Conservation (phyloP, 768 basidiomycete genomes). For the Thelephora aurantiotincta region DNA sequence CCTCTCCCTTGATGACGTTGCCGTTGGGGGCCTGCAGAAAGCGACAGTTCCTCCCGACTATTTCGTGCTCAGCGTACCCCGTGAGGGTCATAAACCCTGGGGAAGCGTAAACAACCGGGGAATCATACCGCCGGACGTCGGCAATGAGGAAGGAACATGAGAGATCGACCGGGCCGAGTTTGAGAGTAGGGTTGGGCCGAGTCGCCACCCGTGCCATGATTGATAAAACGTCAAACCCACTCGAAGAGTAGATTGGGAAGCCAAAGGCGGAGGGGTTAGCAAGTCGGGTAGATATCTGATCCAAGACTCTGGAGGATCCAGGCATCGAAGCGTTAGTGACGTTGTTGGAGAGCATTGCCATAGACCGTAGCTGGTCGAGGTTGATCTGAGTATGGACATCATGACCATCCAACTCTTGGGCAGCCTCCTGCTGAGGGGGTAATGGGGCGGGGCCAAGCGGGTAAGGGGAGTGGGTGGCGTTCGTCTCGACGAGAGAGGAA, state of each 20-base stretch:
- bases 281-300: conserved; percentile 6
- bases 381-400: too few species aligned
- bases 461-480: too few species aligned
- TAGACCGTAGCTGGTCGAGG: too few species aligned
- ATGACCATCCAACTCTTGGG: too few species aligned
- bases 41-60: conserved; percentile 83
- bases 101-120: conserved; percentile 83
- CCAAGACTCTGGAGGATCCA: too few species aligned
- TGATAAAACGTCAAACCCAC: conserved; percentile 83
- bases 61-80: conserved; percentile 59
- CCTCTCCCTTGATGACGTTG: conserved; percentile 33
- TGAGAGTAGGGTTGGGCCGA: conserved; percentile 59
- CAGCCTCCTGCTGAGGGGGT: too few species aligned
- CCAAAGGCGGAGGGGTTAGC: conserved; percentile 14
- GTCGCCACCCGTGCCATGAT: conserved; percentile 66
- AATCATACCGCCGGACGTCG: conserved; percentile 70
- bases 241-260: conserved; percentile 70
- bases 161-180: conserved; percentile 84
- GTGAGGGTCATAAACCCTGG: conserved; percentile 71
- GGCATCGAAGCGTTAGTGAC: too few species aligned
- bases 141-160: conserved; percentile 87
- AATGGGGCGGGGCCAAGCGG: too few species aligned
- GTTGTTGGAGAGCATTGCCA: too few species aligned
- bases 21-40: conserved; percentile 76
- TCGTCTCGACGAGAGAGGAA: too few species aligned